These are phyloP conservation scores for Neurospora sublineolata DNA, from an alignment of 495 filamentous ascomycete genomes.

Conservation along the genomic window DNA sequence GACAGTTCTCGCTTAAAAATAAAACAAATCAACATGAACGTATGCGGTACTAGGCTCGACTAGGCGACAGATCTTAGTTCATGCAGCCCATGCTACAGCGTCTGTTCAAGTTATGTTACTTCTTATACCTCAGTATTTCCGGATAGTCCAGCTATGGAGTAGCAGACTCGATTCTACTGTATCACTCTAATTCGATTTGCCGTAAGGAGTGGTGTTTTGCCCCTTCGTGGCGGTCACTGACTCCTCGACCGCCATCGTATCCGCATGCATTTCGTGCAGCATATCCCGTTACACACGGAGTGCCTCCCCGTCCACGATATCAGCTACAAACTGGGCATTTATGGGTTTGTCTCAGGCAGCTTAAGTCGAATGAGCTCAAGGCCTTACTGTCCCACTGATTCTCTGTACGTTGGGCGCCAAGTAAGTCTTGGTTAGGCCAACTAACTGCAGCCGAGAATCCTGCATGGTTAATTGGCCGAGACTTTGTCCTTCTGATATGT, in stretches of 20 bases:
- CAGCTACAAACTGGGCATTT: not conserved
- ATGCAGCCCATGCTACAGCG: not conserved
- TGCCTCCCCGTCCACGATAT: not conserved
- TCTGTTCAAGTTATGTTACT: not conserved
- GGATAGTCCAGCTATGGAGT: not conserved
- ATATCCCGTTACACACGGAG: not conserved
- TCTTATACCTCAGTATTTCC: not conserved
- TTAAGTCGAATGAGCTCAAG: not conserved
- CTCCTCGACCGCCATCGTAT: slow-evolving; percentile 13
- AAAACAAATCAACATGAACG: not conserved
- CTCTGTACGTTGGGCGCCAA: not conserved
- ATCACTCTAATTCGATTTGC: not conserved
- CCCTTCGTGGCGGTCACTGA: slow-evolving; percentile 40
- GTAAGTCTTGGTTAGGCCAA: not conserved
- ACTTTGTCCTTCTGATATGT: not conserved
- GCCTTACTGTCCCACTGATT: not conserved
- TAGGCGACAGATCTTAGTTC: not conserved
- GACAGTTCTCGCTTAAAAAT: not conserved
- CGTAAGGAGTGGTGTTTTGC: not conserved
- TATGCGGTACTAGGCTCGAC: not conserved
- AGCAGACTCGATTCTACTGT: not conserved
- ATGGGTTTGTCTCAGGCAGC: not conserved
- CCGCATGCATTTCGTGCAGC: slow-evolving; percentile 12
- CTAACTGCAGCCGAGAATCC: not conserved
- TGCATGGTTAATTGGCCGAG: not conserved